These are phyloP conservation scores for Dryas drummondii DNA, from an alignment of 306 rosid genomes.

Conservation along the genomic window DNA sequence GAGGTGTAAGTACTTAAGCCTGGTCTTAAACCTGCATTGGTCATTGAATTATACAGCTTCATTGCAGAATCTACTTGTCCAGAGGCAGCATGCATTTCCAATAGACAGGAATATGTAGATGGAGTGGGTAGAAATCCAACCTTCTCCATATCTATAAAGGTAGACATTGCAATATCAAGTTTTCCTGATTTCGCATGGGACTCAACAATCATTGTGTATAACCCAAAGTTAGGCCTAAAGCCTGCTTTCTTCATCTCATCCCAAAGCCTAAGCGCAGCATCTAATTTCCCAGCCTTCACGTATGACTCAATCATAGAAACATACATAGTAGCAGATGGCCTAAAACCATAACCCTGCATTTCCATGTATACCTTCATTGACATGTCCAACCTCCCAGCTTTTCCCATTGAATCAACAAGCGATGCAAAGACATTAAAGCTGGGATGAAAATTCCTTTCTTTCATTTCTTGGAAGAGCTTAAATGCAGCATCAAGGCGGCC, in stretches of 20 bases:
- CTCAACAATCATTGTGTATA: constrained; percentile 85
- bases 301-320: constrained; percentile 84
- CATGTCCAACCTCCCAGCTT: constrained; percentile 84
- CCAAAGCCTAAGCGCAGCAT: constrained; percentile 80
- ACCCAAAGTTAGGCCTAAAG: constrained; percentile 88
- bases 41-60: constrained; percentile 91
- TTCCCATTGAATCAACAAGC: constrained; percentile 94
- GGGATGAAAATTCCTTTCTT: constrained; percentile 63
- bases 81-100: constrained; percentile 93
- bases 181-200: constrained; percentile 91
- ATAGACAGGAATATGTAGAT: constrained; percentile 80
- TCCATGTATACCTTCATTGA: constrained; percentile 87
- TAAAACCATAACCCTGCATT: constrained; percentile 74
- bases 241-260: constrained; percentile 91
- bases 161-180: constrained; percentile 84
- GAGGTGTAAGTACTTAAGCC: constrained; percentile 78
- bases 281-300: constrained; percentile 93
- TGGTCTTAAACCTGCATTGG: constrained; percentile 84
- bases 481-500: constrained; percentile 94
- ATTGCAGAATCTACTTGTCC: constrained; percentile 87
- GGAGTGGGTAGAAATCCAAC: constrained; percentile 96
- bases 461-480: constrained; percentile 86
- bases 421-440: constrained; percentile 58
- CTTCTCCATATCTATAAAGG: constrained; percentile 91
- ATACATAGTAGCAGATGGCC: constrained; percentile 64